Evolutionary conservation across 2,329 filamentous ascomycete genomes (phyloP).

Genomic region (Thermothelomyces thermophilus): DNA sequence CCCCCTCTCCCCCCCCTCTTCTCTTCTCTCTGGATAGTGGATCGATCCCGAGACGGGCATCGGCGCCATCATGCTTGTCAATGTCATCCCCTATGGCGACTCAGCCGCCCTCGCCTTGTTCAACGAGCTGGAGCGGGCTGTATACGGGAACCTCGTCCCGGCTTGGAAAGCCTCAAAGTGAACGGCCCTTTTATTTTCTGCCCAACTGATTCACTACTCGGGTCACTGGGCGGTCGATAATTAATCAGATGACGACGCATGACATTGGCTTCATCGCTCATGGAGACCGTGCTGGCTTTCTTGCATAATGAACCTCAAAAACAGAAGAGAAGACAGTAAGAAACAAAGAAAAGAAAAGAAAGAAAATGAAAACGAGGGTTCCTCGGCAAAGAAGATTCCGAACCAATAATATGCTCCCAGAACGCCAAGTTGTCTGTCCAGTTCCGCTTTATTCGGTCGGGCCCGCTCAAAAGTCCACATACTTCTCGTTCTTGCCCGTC

Average conservation of each 20-base stretch:
- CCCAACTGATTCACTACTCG: no score
- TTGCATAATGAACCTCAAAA: no score
- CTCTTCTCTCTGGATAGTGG: constrained; percentile 21
- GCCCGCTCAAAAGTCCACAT: constrained; percentile 16
- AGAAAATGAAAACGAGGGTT: no score
- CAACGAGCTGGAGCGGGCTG: constrained; percentile 35
- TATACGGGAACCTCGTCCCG: constrained; percentile 29
- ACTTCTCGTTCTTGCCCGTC: constrained; percentile 11
- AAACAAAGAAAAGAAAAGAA: neutral
- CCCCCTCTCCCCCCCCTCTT: neutral
- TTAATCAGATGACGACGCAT: no score
- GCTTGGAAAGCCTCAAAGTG: neutral
- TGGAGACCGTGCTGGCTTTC: no score
- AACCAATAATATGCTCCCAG: no score
- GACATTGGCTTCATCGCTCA: no score
- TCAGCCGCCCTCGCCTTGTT: constrained; percentile 31
- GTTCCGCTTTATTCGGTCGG: neutral
- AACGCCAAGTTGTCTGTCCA: no score
- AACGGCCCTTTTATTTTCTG: neutral
- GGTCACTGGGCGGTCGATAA: no score
- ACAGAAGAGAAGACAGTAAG: neutral
- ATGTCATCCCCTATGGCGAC: constrained; percentile 35
- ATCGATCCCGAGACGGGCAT: constrained; percentile 33
- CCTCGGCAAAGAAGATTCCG: no score
- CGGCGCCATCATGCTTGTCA: constrained; percentile 35